Evolutionary conservation across 148 eudicot species (phyloP).

Genomic region (Silene conica): DNA sequence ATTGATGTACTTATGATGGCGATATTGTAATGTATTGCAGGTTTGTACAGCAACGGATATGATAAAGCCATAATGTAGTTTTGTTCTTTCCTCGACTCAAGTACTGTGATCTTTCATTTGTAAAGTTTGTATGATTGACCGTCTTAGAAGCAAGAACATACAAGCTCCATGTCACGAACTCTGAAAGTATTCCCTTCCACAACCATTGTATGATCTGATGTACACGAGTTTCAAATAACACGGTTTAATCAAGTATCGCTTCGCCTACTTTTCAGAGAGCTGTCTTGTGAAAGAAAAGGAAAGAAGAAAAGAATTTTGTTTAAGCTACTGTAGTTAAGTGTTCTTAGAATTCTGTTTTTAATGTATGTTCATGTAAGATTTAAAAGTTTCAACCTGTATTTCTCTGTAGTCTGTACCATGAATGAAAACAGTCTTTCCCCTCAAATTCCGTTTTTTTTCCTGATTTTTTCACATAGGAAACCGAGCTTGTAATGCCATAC

Average conservation of each 20-base stretch:
- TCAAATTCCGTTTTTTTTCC: not conserved
- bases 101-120: slow-evolving; percentile 16
- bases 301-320: not conserved
- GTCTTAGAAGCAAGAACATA: slow-evolving; percentile 11
- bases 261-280: slow-evolving; percentile 7
- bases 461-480: not conserved
- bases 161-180: slow-evolving; percentile 6
- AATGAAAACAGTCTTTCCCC: slow-evolving; percentile 11
- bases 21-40: slow-evolving; percentile 16
- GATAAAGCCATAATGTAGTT: slow-evolving; percentile 27
- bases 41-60: slow-evolving; percentile 30
- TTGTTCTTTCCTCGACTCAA: slow-evolving; percentile 27
- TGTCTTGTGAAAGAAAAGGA: not conserved
- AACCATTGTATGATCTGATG: slow-evolving; percentile 6
- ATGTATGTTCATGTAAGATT: slow-evolving; percentile 25
- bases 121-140: slow-evolving; percentile 13
- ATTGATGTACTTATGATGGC: not conserved
- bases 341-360: slow-evolving; percentile 11
- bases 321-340: slow-evolving; percentile 10
- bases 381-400: slow-evolving; percentile 11
- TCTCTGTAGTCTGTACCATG: slow-evolving; percentile 21
- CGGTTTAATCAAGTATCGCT: slow-evolving; percentile 6
- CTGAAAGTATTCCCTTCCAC: not conserved
- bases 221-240: slow-evolving; percentile 15
- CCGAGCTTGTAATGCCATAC: not conserved